Base-by-base conservation (phyloP, 2,329 filamentous ascomycete genomes). In the Fonsecaea monophora region DNA sequence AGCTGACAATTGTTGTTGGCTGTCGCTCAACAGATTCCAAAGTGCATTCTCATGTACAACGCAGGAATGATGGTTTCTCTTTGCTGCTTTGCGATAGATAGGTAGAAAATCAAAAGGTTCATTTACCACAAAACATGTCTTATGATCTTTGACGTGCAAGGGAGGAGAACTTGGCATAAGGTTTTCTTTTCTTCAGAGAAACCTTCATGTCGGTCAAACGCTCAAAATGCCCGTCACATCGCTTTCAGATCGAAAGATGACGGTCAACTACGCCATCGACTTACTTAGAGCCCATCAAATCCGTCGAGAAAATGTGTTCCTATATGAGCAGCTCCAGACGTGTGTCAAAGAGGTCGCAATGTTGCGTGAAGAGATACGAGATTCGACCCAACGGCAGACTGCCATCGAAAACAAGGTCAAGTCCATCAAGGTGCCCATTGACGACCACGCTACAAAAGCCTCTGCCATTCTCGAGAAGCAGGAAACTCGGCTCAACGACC, bases 41-140 rank as follows among this genome's bases (percentile, higher is more conserved):
- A 61, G 38, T 56, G 63, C 67, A 66, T 68, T 71, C 66, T 68
- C 62, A 72, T 65, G 69, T 71, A 64, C 50, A 62, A 70, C 64
- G 69, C 18, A 69, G 65, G 58, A 37, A 66, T 64, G 45, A 61
- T 35, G 48, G 45, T n/a, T 45, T 61, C 57, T 67, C 25, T 64
- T 45, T 66, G 65, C 63, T 67, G 62, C 48, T 66, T 56, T 59
- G 45, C 61, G 30, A 71, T 71, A 71, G 70, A 70, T 66, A 64
- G 61, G 60, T 71, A 70, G 68, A 70, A 60, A 62, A 64, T 53
- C 60, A 42, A 59, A 64, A 65, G 55, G 35, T 57, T 15, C 15
- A 18, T 50, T 3, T n/a, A 8, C 59, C 25, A 5, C 18, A 48
- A 34, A 9, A n/a, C 2, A 3, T 15, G 57, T n/a, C n/a, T 18